Evolutionary conservation across 2,329 filamentous ascomycete genomes (phyloP).

Genomic region (Colletotrichum tamarilloi): DNA sequence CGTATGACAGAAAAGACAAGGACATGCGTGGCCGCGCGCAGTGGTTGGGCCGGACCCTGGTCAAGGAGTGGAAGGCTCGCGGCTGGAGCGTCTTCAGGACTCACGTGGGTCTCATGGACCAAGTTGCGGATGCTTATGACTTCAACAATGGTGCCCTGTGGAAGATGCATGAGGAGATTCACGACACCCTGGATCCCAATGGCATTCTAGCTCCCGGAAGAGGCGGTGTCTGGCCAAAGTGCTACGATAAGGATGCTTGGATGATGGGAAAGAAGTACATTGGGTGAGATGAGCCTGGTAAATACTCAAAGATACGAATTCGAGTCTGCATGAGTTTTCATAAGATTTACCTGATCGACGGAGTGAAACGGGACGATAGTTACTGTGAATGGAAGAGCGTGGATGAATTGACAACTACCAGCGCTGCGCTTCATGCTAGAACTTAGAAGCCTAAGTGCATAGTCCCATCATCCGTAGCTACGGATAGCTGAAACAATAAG

Average conservation of each 20-base stretch:
- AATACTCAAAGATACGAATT: no score
- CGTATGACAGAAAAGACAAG: slow-evolving; percentile 56
- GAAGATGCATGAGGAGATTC: slow-evolving; percentile 56
- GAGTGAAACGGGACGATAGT: no score
- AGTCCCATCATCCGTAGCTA: no score
- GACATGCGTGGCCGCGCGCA: slow-evolving; percentile 47
- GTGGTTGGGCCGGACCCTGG: slow-evolving; percentile 46
- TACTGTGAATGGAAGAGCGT: no score
- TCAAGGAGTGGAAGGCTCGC: slow-evolving; percentile 52
- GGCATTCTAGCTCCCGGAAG: slow-evolving; percentile 49
- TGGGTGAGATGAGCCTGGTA: neutral
- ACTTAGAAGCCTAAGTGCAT: no score
- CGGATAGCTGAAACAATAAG: no score
- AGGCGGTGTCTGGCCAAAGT: slow-evolving; percentile 49
- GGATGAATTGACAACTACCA: no score
- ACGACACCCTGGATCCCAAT: slow-evolving; percentile 56
- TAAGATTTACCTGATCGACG: no score
- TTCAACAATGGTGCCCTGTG: slow-evolving; percentile 55
- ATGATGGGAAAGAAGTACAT: slow-evolving; percentile 29
- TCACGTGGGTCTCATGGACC: slow-evolving; percentile 57
- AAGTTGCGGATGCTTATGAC: slow-evolving; percentile 56
- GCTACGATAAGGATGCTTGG: slow-evolving; percentile 31
- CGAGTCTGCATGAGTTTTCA: no score
- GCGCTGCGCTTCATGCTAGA: no score
- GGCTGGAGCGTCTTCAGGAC: slow-evolving; percentile 60